These are phyloP conservation scores for Hydrangea macrophylla DNA, from an alignment of 148 eudicot species.

Conservation along the genomic window DNA sequence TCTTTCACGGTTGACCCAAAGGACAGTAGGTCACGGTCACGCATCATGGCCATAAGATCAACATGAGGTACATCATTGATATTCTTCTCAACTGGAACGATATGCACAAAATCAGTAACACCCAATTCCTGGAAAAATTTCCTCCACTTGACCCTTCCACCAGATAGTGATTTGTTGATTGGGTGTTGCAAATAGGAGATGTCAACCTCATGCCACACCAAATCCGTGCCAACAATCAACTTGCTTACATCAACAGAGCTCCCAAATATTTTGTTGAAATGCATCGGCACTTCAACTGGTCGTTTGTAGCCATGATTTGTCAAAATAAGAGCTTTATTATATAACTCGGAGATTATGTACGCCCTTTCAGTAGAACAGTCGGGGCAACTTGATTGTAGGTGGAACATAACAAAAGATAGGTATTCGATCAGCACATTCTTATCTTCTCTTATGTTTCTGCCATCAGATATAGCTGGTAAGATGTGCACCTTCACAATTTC, in stretches of 20 bases:
- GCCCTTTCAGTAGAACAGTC: conserved; percentile 61
- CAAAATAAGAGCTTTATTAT: conserved; percentile 56
- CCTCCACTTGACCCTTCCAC: conserved; percentile 62
- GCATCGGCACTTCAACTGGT: conserved; percentile 57
- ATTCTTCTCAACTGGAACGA: conserved; percentile 50
- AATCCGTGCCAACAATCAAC: conserved; percentile 49
- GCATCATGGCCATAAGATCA: conserved; percentile 27
- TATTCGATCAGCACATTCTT: conserved; percentile 60
- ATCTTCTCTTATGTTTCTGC: conserved; percentile 20
- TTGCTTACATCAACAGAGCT: conserved; percentile 55
- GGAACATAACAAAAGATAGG: conserved; percentile 71
- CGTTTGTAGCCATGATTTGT: conserved; percentile 75
- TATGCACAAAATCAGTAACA: conserved; percentile 73
- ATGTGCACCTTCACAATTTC: conserved; percentile 77
- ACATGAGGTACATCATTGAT: conserved; percentile 41
- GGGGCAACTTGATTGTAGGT: conserved; percentile 71
- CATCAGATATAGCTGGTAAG: conserved; percentile 63
- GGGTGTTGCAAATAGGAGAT: conserved; percentile 59
- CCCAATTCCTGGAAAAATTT: conserved; percentile 76
- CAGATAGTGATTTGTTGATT: conserved; percentile 41
- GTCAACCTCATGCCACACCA: conserved; percentile 77
- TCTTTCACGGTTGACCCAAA: conserved; percentile 46
- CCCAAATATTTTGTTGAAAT: conserved; percentile 68
- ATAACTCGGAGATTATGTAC: conserved; percentile 54
- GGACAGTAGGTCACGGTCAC: conserved; percentile 35